Evolutionary conservation across 1,284 basidiomycete genomes (phyloP).

Genomic region (Apiotrichum siamense): DNA sequence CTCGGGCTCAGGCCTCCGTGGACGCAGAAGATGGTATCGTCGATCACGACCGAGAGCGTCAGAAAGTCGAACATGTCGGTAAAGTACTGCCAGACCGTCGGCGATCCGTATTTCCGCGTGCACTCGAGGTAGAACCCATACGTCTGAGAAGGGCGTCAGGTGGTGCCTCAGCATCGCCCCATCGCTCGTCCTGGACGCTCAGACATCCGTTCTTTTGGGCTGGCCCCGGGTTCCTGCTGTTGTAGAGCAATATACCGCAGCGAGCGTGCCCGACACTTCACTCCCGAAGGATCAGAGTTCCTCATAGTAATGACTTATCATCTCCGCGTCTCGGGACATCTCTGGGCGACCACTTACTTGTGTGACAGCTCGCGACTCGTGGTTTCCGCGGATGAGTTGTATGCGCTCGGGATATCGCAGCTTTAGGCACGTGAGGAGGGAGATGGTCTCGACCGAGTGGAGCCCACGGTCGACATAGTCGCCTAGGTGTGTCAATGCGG

Average conservation of each 20-base stretch:
- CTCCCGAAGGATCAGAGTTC: conserved; percentile 31
- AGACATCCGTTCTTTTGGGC: conserved; percentile 46
- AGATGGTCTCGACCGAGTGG: conserved; percentile 98
- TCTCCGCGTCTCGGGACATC: conserved; percentile 9
- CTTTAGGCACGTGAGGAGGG: conserved; percentile 92
- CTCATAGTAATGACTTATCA: conserved; percentile 33
- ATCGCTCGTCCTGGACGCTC: conserved; percentile 17
- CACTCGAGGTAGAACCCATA: conserved; percentile 99
- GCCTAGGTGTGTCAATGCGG: conserved; percentile 52
- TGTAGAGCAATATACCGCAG: conserved; percentile 14
- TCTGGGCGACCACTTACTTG: conserved; percentile 57
- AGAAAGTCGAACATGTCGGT: conserved; percentile 99
- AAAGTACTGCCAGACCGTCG: conserved; percentile 98
- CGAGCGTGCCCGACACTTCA: conserved; percentile 8
- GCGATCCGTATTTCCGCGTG: conserved; percentile 90
- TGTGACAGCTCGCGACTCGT: conserved; percentile 96
- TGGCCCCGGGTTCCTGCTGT: conserved; percentile 16
- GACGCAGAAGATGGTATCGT: conserved; percentile 98
- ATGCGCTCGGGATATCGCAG: conserved; percentile 94
- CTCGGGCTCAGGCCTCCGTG: conserved; percentile 97
- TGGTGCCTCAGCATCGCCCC: neutral
- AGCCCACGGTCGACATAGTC: conserved; percentile 97
- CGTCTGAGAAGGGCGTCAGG: conserved; percentile 68
- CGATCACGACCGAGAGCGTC: conserved; percentile 94
- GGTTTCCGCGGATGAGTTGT: conserved; percentile 95